Base-by-base conservation (phyloP, 805 yeast genomes). In the Suhomyces vadensis region DNA sequence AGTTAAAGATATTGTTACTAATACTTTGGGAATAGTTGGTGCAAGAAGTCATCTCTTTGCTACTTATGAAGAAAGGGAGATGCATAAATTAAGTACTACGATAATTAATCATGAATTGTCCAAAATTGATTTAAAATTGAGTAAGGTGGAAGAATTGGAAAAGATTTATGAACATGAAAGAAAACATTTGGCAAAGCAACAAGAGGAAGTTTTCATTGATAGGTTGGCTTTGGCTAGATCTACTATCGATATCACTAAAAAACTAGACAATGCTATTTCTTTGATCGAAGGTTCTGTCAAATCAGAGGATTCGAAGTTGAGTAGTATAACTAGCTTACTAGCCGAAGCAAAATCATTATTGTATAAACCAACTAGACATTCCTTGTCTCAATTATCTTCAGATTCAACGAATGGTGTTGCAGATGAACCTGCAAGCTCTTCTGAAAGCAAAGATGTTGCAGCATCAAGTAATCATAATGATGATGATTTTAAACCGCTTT, bases 1-100 rank as follows among this genome's bases (percentile, higher is more conserved):
- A 3, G 58, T 81, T 14, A 74, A 78, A 55, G 85, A 83, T 44
- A 87, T 87, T 2, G 79, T 86, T 0, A 69, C 79, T 5, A 67
- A 82, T n/a, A 83, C 94, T 0, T 69, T 91, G 45, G 91, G 95
- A 3, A 69, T 86, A 8, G 67, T 86, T 29, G 96, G 94, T 3
- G 83, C 89, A 1, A 77, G 94, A 48, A 76, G 94, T 20, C 89
- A 87, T 58, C 75, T 86, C 16, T 85, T 88, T 64, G 87, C 92
- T 5, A 79, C 82, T 4, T 82, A 79, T 57, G 95, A 87, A 61
- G 96, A 88, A 57, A 72, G 90, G 48, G 89, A 85, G 57, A 80
- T 82, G 82, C 75, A 81, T 53, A 78, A 77, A 42, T 61, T 83
- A 17, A 65, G 84, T 9, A 71, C 75, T 21, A 74, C 74, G 22